Evolutionary conservation across 2,329 filamentous ascomycete genomes (phyloP), one percentile per base, ranked within the genome.

Genomic region (Clonostachys byssicola): DNA sequence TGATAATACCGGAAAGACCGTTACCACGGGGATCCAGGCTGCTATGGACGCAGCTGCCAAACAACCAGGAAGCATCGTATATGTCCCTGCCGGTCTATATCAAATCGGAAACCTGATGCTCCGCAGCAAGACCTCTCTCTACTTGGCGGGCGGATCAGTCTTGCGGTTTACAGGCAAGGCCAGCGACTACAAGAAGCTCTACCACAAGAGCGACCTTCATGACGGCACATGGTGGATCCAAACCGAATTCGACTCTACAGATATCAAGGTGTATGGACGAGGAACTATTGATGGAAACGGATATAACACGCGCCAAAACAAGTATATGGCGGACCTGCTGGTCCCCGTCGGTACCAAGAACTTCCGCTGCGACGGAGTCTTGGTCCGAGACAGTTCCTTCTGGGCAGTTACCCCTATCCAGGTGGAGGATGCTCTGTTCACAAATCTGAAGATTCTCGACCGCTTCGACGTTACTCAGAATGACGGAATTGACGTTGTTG

Each of bases 201-300:
- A 30, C 38, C 13, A 10, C 20, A 46, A 46, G 36, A 14, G n/a
- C 13, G 44, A 46, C 16, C 33, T 46, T 9, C 16, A 33, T n/a
- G 9, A 12, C n/a, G 44, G 44, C 18, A 46, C 44, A 30, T 46
- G 44, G 44, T 46, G 44, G 44, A 46, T 46, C 35, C 44, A 41
- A 12, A 46, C 44, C 6, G 44, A 40, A n/a, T 46, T 41, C 20
- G 44, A 46, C 44, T 40, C 35, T 13, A 46, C 36, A 14, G 44
- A 46, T 16, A 46, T 46, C 44, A 46, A 41, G 23, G 44, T 46
- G 12, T 46, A 40, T 33, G 44, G 44, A 18, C 44, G 44, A 8
- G 44, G 44, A 12, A 41, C 36, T 6, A 39, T 46, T 40, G 44
- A 46, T 18, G 44, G 36, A 23, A 46, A 46, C 23, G 44, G 44